Percentiles rank a stretch among this genome's conserved stretches.
Conservation (phyloP, 163 green algal species). For the Volvox carteri region DNA sequence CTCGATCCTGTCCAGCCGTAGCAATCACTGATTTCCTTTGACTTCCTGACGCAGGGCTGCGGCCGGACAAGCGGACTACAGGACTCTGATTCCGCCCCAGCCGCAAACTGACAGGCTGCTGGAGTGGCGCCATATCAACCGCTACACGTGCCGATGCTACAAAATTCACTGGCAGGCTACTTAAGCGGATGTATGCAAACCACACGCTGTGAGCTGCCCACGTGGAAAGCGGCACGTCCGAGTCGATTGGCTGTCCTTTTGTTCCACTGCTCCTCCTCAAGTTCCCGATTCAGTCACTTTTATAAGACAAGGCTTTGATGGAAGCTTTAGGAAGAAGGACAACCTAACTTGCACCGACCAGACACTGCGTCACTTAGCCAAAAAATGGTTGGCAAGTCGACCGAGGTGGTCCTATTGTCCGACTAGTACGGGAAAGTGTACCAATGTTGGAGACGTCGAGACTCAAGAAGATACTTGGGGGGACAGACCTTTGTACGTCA, state of each 20-base stretch:
- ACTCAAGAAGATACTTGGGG: too few species aligned
- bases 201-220: conserved; percentile 9
- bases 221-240: conserved; percentile 28
- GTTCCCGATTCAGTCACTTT: not conserved
- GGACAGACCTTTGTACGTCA: conserved; percentile 19
- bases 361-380: not conserved
- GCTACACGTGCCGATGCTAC: not conserved
- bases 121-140: conserved; percentile 9
- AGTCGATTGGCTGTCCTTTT: not conserved
- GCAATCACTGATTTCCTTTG: not conserved
- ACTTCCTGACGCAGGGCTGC: not conserved
- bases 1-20: not conserved
- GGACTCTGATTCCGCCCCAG: not conserved
- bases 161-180: not conserved
- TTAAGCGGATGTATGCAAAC: not conserved
- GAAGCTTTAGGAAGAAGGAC: not conserved
- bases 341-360: not conserved
- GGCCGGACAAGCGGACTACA: not conserved
- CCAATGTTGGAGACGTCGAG: too few species aligned
- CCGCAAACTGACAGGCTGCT: conserved; percentile 26
- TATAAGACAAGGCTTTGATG: not conserved
- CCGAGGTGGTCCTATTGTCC: not conserved
- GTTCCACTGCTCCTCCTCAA: not conserved
- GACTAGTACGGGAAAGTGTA: not conserved
- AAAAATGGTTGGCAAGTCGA: not conserved